These are phyloP conservation scores for Chrysanthemum seticuspe DNA, from an alignment of 129 eudicot genomes.

Conservation along the genomic window DNA sequence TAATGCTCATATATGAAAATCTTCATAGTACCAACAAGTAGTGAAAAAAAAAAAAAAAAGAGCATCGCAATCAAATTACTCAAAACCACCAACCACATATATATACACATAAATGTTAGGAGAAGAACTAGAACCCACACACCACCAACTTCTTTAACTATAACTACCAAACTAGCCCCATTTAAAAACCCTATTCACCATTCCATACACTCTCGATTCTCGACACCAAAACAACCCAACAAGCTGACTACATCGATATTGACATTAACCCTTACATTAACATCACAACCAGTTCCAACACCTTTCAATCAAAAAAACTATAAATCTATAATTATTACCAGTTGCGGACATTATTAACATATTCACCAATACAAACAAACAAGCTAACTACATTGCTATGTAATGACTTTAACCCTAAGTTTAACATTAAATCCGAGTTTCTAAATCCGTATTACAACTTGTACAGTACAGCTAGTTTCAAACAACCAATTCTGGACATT, in stretches of 20 bases:
- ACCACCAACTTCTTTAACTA: not conserved
- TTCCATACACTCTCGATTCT: not conserved
- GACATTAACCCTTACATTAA: too few relatives aligned
- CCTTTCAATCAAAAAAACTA: conserved; percentile 23
- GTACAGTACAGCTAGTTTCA: too few relatives aligned
- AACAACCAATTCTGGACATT: too few relatives aligned
- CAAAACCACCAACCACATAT: conserved; percentile 26
- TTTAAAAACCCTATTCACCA: too few relatives aligned
- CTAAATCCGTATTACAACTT: too few relatives aligned
- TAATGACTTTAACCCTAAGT: not conserved
- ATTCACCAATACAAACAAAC: too few relatives aligned
- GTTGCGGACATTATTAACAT: too few relatives aligned
- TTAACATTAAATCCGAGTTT: too few relatives aligned
- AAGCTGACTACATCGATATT: not conserved
- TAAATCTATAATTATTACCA: not conserved
- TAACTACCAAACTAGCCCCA: too few relatives aligned
- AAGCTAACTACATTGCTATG: not conserved
- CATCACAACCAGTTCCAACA: not conserved
- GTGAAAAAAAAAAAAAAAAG: too few relatives aligned
- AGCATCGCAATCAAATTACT: not conserved
- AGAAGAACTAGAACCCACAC: conserved; percentile 12
- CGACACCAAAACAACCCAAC: not conserved
- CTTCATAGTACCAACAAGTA: conserved; percentile 1
- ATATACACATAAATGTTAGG: conserved; percentile 20
- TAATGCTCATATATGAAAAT: conserved; percentile 13